These are phyloP conservation scores for Auricularia sp. DNA, from an alignment of 768 basidiomycete species.

Conservation along the genomic window DNA sequence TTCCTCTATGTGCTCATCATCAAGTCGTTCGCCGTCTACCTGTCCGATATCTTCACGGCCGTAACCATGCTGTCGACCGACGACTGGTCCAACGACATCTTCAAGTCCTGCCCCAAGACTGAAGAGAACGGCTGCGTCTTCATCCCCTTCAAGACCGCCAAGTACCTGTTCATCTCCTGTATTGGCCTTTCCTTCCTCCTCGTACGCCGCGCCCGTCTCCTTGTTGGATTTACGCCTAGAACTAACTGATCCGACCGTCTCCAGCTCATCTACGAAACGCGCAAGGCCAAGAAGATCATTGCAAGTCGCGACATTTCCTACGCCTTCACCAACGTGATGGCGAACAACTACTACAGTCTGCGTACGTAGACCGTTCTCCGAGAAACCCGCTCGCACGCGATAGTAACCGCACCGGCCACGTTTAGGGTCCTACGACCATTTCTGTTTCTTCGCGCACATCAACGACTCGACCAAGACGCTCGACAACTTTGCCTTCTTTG, in stretches of 20 bases:
- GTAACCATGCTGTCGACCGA: conserved; percentile 90
- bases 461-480: conserved; percentile 89
- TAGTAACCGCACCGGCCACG: conserved; percentile 1
- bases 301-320: conserved; percentile 94
- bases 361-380: conserved; percentile 38
- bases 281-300: conserved; percentile 90
- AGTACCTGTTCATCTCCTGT: conserved; percentile 96
- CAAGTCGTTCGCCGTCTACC: conserved; percentile 93
- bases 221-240: neutral
- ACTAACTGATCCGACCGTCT: neutral
- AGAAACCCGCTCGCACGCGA: neutral
- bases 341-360: conserved; percentile 92
- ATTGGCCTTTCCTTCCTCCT: conserved; percentile 97
- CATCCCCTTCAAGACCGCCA: conserved; percentile 79
- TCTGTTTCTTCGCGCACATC: conserved; percentile 97
- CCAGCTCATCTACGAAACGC: conserved; percentile 83
- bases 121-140: conserved; percentile 57
- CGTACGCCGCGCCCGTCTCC: conserved; percentile 36
- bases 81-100: conserved; percentile 87
- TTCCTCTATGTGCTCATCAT: conserved; percentile 89
- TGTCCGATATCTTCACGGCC: conserved; percentile 96
- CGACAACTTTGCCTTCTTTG: conserved; percentile 97
- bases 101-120: conserved; percentile 54
- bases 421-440: conserved; percentile 87
- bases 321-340: conserved; percentile 96